A percentile compares a stretch with the other conserved stretches of the same genome.
Evolutionary conservation across 108 stramenopile genomes (phyloP).

Genomic region (Cyclotella atomus): DNA sequence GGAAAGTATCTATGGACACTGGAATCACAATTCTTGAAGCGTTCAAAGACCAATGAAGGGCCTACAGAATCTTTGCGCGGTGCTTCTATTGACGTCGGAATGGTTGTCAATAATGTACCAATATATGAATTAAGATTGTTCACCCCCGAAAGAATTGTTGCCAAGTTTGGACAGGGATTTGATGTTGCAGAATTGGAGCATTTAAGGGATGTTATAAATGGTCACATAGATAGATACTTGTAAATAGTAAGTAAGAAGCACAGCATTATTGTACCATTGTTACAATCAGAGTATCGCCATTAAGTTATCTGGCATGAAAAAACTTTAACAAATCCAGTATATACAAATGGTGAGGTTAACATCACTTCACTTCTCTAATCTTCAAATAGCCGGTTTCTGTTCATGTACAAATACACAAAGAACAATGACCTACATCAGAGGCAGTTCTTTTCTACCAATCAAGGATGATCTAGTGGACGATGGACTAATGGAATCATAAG

Average conservation of each 20-base stretch:
- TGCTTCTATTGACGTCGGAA: constrained; percentile 21
- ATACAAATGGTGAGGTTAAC: neutral
- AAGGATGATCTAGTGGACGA: neutral
- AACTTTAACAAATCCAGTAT: neutral
- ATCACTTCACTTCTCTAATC: neutral
- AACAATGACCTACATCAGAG: neutral
- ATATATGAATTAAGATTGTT: constrained; percentile 4
- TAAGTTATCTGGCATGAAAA: neutral
- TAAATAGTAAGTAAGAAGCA: neutral
- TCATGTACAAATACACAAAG: neutral
- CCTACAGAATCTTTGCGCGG: constrained; percentile 34
- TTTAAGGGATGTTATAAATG: neutral
- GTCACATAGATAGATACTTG: neutral
- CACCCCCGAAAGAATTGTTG: neutral
- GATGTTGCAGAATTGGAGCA: neutral
- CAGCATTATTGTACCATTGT: neutral
- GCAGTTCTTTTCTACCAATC: neutral
- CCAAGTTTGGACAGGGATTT: neutral
- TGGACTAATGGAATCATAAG: neutral
- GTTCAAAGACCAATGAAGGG: constrained; percentile 14
- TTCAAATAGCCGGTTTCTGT: no score
- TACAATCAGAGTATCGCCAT: no score
- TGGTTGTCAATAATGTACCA: constrained; percentile 36
- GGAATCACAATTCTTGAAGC: constrained; percentile 23
- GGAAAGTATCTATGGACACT: constrained; percentile 48